Evolutionary conservation across 2,329 filamentous ascomycete species (phyloP).

Genomic region (Fusarium pininemorale): DNA sequence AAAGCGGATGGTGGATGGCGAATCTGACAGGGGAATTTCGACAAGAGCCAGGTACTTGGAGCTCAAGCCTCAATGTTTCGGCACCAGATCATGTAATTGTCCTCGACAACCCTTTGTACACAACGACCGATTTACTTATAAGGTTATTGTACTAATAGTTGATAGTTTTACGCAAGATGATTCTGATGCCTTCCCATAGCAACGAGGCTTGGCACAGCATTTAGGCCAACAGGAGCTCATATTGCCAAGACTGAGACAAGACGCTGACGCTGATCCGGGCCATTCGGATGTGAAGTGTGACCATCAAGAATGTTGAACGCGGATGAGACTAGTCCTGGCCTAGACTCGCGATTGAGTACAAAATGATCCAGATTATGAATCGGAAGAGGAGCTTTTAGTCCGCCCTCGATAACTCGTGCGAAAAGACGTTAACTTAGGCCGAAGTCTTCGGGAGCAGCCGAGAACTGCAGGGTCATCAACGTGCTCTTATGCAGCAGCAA

Average conservation of each 20-base stretch:
- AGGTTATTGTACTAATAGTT: no score
- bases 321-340: background rate
- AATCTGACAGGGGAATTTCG: background rate
- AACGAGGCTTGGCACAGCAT: background rate
- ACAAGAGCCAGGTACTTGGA: background rate
- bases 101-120: background rate
- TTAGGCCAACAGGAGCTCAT: background rate
- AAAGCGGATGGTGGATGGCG: background rate
- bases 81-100: background rate
- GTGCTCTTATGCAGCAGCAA: background rate
- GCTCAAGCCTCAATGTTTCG: background rate
- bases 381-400: background rate
- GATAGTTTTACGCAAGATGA: background rate
- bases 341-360: background rate
- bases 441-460: background rate
- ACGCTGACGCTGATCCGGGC: background rate
- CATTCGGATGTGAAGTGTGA: background rate
- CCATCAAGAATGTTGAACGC: background rate
- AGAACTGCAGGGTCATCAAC: background rate
- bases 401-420: background rate
- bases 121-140: no score
- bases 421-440: background rate
- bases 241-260: background rate
- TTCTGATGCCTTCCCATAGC: fast-evolving
- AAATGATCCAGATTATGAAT: background rate